Evolutionary conservation across 441 rosid genomes (phyloP), one percentile per base, ranked within the genome.

Genomic region (Melastoma candidum): DNA sequence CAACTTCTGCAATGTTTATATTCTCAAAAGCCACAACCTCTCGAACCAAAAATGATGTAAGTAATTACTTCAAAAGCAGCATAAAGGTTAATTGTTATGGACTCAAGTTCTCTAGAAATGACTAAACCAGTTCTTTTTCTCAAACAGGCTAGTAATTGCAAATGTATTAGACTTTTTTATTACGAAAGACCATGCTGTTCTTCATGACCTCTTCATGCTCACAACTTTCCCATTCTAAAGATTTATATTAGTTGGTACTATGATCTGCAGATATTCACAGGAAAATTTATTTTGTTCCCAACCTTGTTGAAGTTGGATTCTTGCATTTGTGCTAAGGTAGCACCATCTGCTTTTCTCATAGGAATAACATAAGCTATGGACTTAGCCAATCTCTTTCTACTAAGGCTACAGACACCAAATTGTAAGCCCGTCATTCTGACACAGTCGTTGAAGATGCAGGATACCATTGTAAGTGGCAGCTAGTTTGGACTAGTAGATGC

Each of bases 321-420:
- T 52, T 13, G 41, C 10, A 24, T 12, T 11, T 46, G 25, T 22
- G 26, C 36, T 46, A 26, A 25, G 17, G 8, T 12, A 12, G 45
- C 1, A 44, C 50, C 25, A 12, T 2, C 22, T 46, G 26, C 62
- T 59, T 61, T 3, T 60, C 52, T 51, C 71, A 41, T 77, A 90
- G 96, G 96, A 44, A 73, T 90, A 54, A 95, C 96, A 62, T 87
- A 90, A 80, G 89, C 96, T 60, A 83, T 87, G 63, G 97, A 90
- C 60, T 76, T 90, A 48, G 86, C 88, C 1, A 57, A 64, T 49
- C 22, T 9, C 29, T 24, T 60, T 51, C 43, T 29, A 46, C 41
- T 39, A 12, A 56, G 17, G 44, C 57, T 51, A n/a, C 29, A 47
- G 43, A 29, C 7, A 22, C 12, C 44, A 32, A 22, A 24, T 51